Conservation (phyloP, 2,329 filamentous ascomycete species). For the Xylariaceae sp. region DNA sequence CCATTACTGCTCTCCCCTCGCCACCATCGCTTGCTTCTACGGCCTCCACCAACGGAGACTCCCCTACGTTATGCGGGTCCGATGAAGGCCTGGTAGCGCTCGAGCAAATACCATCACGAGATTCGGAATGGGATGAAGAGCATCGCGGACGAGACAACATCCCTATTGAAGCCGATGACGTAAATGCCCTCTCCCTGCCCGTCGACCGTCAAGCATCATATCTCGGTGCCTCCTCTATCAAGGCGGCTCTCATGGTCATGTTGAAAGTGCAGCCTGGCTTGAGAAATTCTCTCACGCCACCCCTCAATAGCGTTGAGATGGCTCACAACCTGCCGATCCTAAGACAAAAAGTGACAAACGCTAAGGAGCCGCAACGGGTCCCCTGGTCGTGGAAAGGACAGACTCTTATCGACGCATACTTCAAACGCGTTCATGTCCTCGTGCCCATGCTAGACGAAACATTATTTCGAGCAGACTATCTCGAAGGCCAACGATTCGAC, state of each 20-base stretch:
- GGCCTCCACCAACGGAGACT: conserved; percentile 43
- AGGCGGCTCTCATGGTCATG: conserved; percentile 69
- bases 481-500: conserved; percentile 58
- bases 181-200: conserved; percentile 60
- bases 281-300: conserved; percentile 40
- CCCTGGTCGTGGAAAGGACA: conserved; percentile 60
- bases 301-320: conserved; percentile 43
- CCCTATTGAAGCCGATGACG: conserved; percentile 62
- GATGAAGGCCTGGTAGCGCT: conserved; percentile 48
- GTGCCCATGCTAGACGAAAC: conserved; percentile 69
- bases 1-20: conserved; percentile 43
- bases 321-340: conserved; percentile 41
- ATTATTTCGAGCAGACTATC: conserved; percentile 60
- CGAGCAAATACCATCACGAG: conserved; percentile 63
- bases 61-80: conserved; percentile 44
- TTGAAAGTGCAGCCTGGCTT: conserved; percentile 48
- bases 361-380: conserved; percentile 45
- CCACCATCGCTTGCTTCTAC: conserved; percentile 49
- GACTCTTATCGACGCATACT: conserved; percentile 68
- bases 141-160: conserved; percentile 49
- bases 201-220: conserved; percentile 59
- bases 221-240: conserved; percentile 68
- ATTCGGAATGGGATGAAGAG: conserved; percentile 64
- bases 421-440: conserved; percentile 66
- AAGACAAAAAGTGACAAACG: conserved; percentile 38